phyloP scores from a whole-genome alignment of 1,284 basidiomycete genomes.

The Meira nashicola region DNA sequence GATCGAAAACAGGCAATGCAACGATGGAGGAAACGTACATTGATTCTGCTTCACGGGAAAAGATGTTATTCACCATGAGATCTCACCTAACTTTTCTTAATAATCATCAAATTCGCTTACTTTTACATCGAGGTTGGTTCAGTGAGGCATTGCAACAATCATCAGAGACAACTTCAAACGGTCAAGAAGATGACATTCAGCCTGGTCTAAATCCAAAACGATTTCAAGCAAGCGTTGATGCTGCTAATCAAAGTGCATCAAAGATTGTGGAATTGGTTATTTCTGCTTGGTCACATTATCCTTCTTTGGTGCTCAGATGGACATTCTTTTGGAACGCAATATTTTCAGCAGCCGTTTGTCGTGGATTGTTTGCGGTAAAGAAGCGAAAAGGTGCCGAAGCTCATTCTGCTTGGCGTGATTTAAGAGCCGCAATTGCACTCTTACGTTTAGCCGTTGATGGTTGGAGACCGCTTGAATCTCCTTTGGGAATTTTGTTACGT shows the following conservation, averaged over 20 bases:
- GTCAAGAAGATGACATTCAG: background rate
- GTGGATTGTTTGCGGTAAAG: background rate
- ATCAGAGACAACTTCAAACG: background rate
- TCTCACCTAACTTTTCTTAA: conserved; percentile 14
- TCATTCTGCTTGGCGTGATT: conserved; percentile 4
- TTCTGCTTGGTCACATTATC: conserved; percentile 4
- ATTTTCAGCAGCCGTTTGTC: conserved; percentile 10
- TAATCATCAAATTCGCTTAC: conserved; percentile 16
- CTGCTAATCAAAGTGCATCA: background rate
- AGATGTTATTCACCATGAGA: conserved; percentile 11
- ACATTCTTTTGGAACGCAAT: conserved; percentile 8
- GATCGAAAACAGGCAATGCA: background rate
- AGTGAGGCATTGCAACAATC: conserved; percentile 6
- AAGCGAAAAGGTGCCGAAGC: background rate
- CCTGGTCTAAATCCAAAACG: too few relatives aligned
- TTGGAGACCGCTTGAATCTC: conserved; percentile 7
- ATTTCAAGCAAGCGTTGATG: background rate
- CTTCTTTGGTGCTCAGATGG: conserved; percentile 4
- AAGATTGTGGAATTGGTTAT: background rate
- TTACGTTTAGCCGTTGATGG: background rate
- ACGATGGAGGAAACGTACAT: conserved; percentile 4
- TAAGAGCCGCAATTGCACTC: background rate
- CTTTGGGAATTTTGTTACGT: background rate
- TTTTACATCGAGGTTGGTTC: conserved; percentile 21
- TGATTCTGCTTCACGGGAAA: conserved; percentile 6